Conservation (phyloP, 2,329 filamentous ascomycete species). For the Penicillium sp. region DNA sequence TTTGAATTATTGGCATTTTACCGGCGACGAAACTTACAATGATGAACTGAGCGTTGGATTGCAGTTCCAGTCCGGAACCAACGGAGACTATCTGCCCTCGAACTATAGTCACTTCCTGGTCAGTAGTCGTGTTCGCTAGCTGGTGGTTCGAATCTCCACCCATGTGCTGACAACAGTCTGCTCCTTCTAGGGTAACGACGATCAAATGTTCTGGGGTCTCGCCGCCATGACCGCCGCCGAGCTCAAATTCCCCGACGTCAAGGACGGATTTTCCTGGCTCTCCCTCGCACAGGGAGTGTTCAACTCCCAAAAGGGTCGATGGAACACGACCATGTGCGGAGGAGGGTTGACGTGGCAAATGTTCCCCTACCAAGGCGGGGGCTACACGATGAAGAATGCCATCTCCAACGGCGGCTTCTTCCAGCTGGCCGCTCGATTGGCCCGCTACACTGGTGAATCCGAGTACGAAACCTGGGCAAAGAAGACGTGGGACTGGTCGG, state of each 20-base stretch:
- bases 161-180: too few relatives aligned
- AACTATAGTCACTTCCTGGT: slow-evolving; percentile 32
- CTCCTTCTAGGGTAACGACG: slow-evolving; percentile 53
- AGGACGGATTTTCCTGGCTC: slow-evolving; percentile 37
- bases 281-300: slow-evolving; percentile 65
- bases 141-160: too few relatives aligned
- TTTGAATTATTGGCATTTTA: slow-evolving; percentile 65
- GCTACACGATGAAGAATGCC: slow-evolving; percentile 76
- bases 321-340: slow-evolving; percentile 61
- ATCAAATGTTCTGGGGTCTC: slow-evolving; percentile 66
- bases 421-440: slow-evolving; percentile 69
- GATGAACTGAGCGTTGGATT: slow-evolving; percentile 44
- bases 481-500: slow-evolving; percentile 59
- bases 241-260: slow-evolving; percentile 56
- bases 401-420: slow-evolving; percentile 80
- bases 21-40: slow-evolving; percentile 60
- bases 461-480: slow-evolving; percentile 60
- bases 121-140: background rate
- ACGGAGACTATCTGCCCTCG: slow-evolving; percentile 33
- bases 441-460: slow-evolving; percentile 56
- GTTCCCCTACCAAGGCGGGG: slow-evolving; percentile 69
- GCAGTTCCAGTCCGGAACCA: slow-evolving; percentile 28
- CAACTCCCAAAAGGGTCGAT: slow-evolving; percentile 62
- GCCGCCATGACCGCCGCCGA: slow-evolving; percentile 63
- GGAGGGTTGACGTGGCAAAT: slow-evolving; percentile 81